phyloP scores from a whole-genome alignment of 495 filamentous ascomycete genomes.

The Lentithecium fluviatile region DNA sequence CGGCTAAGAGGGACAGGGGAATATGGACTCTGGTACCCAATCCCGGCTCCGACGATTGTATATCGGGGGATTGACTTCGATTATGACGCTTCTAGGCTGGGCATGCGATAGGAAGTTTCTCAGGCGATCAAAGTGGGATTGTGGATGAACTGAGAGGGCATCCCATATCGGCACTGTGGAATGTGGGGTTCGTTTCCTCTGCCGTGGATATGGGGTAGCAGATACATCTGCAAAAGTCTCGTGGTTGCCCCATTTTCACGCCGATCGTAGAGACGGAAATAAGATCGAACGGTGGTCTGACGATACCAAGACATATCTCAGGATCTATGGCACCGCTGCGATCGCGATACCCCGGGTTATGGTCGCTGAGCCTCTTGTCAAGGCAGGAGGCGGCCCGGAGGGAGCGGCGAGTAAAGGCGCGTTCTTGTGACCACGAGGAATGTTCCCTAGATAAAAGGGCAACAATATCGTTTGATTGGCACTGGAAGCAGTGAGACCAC shows the following conservation, averaged over 20 bases:
- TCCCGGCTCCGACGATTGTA: constrained; percentile 22
- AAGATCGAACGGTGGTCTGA: neutral
- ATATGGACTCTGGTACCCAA: constrained; percentile 28
- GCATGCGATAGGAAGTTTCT: constrained; percentile 23
- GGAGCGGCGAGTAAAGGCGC: neutral
- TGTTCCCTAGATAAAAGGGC: constrained; percentile 19
- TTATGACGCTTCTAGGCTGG: neutral
- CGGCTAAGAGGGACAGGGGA: constrained; percentile 23
- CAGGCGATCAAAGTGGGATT: constrained; percentile 11
- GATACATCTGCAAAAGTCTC: neutral
- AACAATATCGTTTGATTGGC: constrained; percentile 11
- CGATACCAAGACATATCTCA: constrained; percentile 13
- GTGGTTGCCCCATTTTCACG: neutral
- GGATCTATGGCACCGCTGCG: constrained; percentile 5
- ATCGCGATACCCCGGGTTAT: constrained; percentile 18
- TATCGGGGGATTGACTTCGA: constrained; percentile 20
- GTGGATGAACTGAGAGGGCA: neutral
- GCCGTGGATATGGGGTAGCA: constrained; percentile 10
- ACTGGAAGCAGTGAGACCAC: constrained; percentile 11
- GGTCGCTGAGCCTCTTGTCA: constrained; percentile 24
- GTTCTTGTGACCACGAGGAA: constrained; percentile 7
- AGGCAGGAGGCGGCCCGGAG: constrained; percentile 7
- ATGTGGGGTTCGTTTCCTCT: constrained; percentile 4
- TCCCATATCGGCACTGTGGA: neutral
- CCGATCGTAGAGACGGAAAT: neutral